A percentile compares a stretch with the other conserved stretches of the same genome.
phyloP scores from a whole-genome alignment of 305 asterid species.

The Rubia occidens region DNA sequence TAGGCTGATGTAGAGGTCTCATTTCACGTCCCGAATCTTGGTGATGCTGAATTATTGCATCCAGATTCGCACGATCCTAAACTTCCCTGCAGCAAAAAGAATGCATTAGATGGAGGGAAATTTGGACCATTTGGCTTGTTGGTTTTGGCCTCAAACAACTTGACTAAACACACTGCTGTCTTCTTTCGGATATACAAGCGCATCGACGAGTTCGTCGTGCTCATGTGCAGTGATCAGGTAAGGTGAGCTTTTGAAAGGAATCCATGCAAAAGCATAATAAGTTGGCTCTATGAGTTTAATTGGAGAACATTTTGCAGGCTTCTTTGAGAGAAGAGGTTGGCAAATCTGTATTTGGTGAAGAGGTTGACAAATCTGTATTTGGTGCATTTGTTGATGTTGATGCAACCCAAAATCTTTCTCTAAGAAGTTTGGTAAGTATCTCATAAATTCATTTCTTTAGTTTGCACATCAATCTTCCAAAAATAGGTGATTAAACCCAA shows the following conservation, averaged over 20 bases:
- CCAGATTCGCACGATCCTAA: slow-evolving; percentile 29
- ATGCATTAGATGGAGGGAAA: slow-evolving; percentile 32
- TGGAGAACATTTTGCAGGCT: slow-evolving; percentile 23
- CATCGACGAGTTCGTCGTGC: slow-evolving; percentile 30
- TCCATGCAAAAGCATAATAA: background rate
- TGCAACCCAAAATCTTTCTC: slow-evolving; percentile 34
- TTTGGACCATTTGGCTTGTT: slow-evolving; percentile 65
- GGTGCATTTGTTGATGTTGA: slow-evolving; percentile 52
- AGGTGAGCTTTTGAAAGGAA: slow-evolving; percentile 23
- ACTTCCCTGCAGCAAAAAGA: slow-evolving; percentile 34
- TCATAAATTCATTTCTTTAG: background rate
- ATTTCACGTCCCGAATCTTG: slow-evolving; percentile 28
- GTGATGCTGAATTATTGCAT: slow-evolving; percentile 30
- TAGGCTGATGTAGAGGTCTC: slow-evolving; percentile 54
- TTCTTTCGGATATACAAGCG: slow-evolving; percentile 40
- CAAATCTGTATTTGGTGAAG: slow-evolving; percentile 35
- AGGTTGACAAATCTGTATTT: slow-evolving; percentile 27
- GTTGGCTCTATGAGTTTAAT: background rate
- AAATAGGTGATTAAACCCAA: too few species aligned
- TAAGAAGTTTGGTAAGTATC: slow-evolving; percentile 43
- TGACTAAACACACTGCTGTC: slow-evolving; percentile 48
- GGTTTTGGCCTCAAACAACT: slow-evolving; percentile 44
- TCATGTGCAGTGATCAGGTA: slow-evolving; percentile 71
- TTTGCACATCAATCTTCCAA: background rate
- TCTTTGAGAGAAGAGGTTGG: slow-evolving; percentile 31